Base-by-base conservation (phyloP, 148 eudicot species). In the Vaccinium darrowii region DNA sequence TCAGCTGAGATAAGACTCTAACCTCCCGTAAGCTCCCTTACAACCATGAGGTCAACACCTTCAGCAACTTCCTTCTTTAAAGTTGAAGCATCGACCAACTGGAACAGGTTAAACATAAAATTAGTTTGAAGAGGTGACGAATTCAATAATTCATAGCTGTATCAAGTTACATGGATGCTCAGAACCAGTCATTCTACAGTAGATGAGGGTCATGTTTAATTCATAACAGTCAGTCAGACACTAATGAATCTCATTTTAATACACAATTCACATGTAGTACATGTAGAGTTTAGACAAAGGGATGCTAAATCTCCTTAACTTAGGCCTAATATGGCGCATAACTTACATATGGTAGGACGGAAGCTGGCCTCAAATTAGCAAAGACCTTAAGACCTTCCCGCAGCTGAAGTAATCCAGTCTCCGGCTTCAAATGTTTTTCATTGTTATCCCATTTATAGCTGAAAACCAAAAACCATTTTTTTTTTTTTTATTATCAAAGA, bases 11-110 rank as follows among this genome's bases (percentile, higher is more conserved):
- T 21, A 15, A 62, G 51, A 85, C 11, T 25, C 93, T 88, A 75
- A 97, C 99, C 98, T 88, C 96, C 95, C 49, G 99, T 95, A 79
- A 97, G 99, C 86, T 97, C 99, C 85, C 99, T 92, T 82, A 97
- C 98, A 63, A 97, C 98, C 98, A 95, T 95, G 69, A 97, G 91
- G 85, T 97, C 98, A 86, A 97, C 98, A 76, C 99, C 99, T 89
- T 97, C 99, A 84, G 98, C 99, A 82, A 97, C 93, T 81, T 97
- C 99, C 87, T 91, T 95, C 88, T 95, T 97, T 90, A 97, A 86
- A 72, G 98, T 97, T 71, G 99, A 93, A 85, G 95, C 89, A 91
- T 97, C 96, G 56, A 95, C 90, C 84, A 97, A 94, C 99, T 97
- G 88, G 78, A 86, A 80, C 50, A 69, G 76, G 21, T 43, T 52